A percentile compares a stretch with the other conserved stretches of the same genome.
phyloP scores from a whole-genome alignment of 192 early-diverging fungal genomes.

The Thamnidium elegans region DNA sequence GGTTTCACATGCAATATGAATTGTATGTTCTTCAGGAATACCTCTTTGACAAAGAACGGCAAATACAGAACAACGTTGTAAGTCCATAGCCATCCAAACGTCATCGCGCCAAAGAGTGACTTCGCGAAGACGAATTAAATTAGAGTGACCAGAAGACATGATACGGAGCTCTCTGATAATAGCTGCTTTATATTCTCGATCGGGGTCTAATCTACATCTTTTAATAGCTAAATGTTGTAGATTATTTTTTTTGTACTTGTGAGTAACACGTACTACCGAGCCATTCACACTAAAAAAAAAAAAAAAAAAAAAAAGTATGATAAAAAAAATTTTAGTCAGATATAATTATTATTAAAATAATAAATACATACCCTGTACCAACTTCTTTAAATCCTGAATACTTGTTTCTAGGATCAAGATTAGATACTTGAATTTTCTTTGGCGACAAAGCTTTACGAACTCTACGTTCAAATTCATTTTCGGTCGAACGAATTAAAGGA shows the following conservation, averaged over 20 bases:
- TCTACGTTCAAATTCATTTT: conserved; percentile 33
- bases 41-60: conserved; percentile 37
- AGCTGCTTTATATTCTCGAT: conserved; percentile 36
- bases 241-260: conserved; percentile 25
- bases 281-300: conserved; percentile 31
- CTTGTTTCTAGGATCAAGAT: conserved; percentile 23
- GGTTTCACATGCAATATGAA: conserved; percentile 38
- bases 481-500: conserved; percentile 29
- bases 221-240: conserved; percentile 33
- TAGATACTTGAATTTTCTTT: conserved; percentile 21
- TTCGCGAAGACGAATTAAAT: conserved; percentile 38
- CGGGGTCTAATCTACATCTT: conserved; percentile 33
- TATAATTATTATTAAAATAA: no score
- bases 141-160: conserved; percentile 34
- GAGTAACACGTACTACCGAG: conserved; percentile 30
- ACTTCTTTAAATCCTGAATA: conserved; percentile 26
- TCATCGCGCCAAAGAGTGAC: conserved; percentile 35
- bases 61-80: conserved; percentile 37
- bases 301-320: neutral
- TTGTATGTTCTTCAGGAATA: conserved; percentile 38
- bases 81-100: conserved; percentile 42
- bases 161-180: conserved; percentile 37
- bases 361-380: conserved; percentile 21
- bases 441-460: conserved; percentile 23
- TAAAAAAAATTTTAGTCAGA: no score